Base-by-base conservation (phyloP, 202 grass and related monocot genomes). In the Saccharum hybrid region DNA sequence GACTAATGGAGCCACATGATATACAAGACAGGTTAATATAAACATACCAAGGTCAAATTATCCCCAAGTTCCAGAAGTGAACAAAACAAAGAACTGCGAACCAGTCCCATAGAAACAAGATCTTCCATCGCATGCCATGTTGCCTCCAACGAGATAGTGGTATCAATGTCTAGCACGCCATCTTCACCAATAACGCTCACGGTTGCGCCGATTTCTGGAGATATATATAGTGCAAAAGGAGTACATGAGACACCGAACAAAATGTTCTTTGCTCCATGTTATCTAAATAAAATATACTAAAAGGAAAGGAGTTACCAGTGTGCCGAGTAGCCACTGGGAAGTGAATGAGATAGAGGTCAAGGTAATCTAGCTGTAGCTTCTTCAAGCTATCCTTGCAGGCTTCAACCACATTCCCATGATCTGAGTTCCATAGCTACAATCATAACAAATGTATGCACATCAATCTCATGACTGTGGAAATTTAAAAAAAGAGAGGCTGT, bases 81-180 rank as follows among this genome's bases (percentile, higher is more conserved):
- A 63, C 5, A 56, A 18, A 30, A 43, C 2, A 88, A 79, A 0
- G 0, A 16, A 60, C 88, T 91, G 11, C 80, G 87, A 33, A 88
- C 95, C 67, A 97, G 51, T 87, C 88, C 88, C 87, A 75, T 85
- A 3, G 92, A 91, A 81, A 94, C 92, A 86, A 97, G 95, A 42
- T 91, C 90, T 78, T 97, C 95, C 92, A 97, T 94, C 2, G 92
- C 88, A 81, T 91, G 95, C 95, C 95, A 97, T 30, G 92, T 97
- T 51, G 92, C 89, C 84, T 97, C 94, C 39, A 97, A 30, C 65
- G 94, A 82, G 83, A 97, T 90, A 56, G 90, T 94, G 54, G 88
- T 94, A 86, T 97, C 92, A 63, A 97, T 94, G 71, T 97, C 95
- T 22, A 97, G 85, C 76, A 97, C 90, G 75, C 95, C 92, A 85